Base-by-base conservation (phyloP, 1,284 basidiomycete genomes). In the Marasmius fiardii region DNA sequence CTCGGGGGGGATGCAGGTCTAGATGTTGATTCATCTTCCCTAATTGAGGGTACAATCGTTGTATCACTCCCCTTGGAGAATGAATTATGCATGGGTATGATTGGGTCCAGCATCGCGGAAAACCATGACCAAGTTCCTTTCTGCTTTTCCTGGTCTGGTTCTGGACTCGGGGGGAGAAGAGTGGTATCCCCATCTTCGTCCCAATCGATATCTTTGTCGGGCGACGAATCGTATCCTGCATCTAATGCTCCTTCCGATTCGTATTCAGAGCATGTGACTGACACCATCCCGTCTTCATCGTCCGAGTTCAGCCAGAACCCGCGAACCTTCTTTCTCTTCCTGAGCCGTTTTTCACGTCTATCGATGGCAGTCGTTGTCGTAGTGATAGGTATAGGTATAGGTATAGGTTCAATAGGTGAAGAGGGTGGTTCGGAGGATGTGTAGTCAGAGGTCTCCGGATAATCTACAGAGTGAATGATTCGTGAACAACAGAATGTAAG, bases 261-360 rank as follows among this genome's bases (percentile, higher is more conserved):
- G 23, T 12, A 51, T 43, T 14, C 55, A 20, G 39, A 56, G 28
- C 18, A 47, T 43, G 21, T 45, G 10, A 18, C 44, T 28, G 23
- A 51, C 28, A n/a, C 41, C 43, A 23, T 52, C 24, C 20, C 39
- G 41, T 10, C 47, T 28, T 14, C 50, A 50, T 68, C 67, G 43
- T 68, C 71, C 1, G 68, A 64, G 47, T 64, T 52, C 33, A 70
- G 59, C 2, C 44, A 10, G 52, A 67, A 72, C 2, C 69, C 68
- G 12, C 58, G 60, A 8, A 64, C 34, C 21, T 58, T 45, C 26
- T 60, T 58, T 20, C 60, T 57, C 12, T 54, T 53, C 20, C 34
- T 52, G 41, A 18, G 12, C n/a, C 26, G 23, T 31, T 12, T 26
- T 26, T 11, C 18, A 16, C n/a, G 14, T 20, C 11, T 41, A n/a